Evolutionary conservation across 139 green algal species (phyloP).

Genomic region (Auxenochlorella pyrenoidosa): DNA sequence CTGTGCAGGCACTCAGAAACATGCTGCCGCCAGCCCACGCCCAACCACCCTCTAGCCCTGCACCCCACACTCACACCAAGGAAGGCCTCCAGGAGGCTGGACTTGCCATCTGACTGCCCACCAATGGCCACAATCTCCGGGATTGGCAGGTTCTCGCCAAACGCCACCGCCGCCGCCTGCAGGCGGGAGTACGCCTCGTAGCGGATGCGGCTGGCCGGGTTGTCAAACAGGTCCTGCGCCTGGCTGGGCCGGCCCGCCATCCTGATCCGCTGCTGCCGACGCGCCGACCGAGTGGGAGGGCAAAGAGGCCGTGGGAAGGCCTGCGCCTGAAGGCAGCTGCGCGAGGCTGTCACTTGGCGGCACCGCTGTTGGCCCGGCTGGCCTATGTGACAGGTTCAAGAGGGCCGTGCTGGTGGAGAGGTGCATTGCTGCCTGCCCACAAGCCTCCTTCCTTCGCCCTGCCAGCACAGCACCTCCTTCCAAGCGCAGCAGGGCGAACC

Average conservation of each 20-base stretch:
- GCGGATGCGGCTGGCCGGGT: conserved; percentile 63
- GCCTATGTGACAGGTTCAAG: no score
- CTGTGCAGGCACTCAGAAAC: no score
- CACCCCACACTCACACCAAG: conserved; percentile 70
- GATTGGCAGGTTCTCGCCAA: conserved; percentile 86
- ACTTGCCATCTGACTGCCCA: conserved; percentile 93
- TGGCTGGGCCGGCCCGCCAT: not conserved
- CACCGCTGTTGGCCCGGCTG: no score
- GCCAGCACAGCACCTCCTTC: not conserved
- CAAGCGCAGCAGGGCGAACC: not conserved
- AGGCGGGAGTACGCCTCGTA: conserved; percentile 83
- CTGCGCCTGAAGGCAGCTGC: no score
- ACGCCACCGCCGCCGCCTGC: conserved; percentile 70
- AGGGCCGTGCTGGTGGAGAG: no score
- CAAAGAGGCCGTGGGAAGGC: no score
- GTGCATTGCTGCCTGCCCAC: no score
- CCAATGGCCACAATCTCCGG: conserved; percentile 95
- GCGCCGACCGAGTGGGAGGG: no score
- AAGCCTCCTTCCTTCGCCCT: no score
- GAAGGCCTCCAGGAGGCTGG: conserved; percentile 90
- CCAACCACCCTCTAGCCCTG: not conserved
- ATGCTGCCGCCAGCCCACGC: not conserved
- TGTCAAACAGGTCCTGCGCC: conserved; percentile 69
- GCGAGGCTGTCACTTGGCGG: no score
- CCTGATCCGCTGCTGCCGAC: no score